Evolutionary conservation across 1,139 yeast genomes (phyloP).

Genomic region (Diutina sp.): DNA sequence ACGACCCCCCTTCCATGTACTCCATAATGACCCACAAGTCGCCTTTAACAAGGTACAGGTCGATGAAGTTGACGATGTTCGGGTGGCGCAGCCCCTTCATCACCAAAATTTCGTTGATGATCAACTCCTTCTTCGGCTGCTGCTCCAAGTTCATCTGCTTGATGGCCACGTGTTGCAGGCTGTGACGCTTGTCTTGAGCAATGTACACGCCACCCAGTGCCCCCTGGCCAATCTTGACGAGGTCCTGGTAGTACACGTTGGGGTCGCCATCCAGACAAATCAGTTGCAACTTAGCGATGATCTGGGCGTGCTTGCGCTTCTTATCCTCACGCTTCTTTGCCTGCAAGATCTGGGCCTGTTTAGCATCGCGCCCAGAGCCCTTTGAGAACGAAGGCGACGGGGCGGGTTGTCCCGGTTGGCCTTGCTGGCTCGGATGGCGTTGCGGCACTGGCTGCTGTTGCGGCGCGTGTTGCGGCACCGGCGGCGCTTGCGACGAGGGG

Average conservation of each 20-base stretch:
- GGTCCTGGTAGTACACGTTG: conserved; percentile 49
- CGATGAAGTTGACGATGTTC: conserved; percentile 85
- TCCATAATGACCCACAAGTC: conserved; percentile 97
- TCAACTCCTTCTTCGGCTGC: conserved; percentile 92
- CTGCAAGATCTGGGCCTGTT: conserved; percentile 41
- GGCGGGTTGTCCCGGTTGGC: conserved; percentile 3
- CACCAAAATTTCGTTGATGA: conserved; percentile 80
- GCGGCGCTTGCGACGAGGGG: conserved; percentile 3
- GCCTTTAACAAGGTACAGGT: conserved; percentile 59
- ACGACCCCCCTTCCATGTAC: conserved; percentile 95
- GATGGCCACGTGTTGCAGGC: conserved; percentile 63
- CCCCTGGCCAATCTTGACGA: conserved; percentile 90
- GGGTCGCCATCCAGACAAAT: conserved; percentile 90
- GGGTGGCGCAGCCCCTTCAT: conserved; percentile 89
- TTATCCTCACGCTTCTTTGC: conserved; percentile 71
- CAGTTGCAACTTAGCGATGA: conserved; percentile 53
- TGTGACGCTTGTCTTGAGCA: conserved; percentile 47
- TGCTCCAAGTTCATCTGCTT: conserved; percentile 89
- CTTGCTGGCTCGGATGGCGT: neutral
- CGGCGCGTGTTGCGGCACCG: conserved; percentile 5
- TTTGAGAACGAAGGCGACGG: conserved; percentile 6
- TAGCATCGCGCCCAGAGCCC: conserved; percentile 39
- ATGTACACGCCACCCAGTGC: conserved; percentile 97
- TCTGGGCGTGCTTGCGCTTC: conserved; percentile 53
- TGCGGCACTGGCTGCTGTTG: conserved; percentile 4